Base-by-base conservation (phyloP, 306 rosid species). In the Cucurbita ficifolia region DNA sequence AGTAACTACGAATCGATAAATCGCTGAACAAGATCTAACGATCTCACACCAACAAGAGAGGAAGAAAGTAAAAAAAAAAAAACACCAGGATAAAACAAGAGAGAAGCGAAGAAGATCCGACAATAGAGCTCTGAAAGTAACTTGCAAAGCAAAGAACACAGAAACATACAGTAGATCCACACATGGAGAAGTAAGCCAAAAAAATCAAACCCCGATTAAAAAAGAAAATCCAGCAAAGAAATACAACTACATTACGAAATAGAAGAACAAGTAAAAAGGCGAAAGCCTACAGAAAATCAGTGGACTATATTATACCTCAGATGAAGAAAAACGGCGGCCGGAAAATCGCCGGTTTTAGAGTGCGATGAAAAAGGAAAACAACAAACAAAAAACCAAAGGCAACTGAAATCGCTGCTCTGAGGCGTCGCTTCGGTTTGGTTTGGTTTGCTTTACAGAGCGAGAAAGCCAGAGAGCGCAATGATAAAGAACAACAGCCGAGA, bases 111-210 rank as follows among this genome's bases (percentile, higher is more conserved):
- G 11, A 61, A 75, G 59, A 75, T 75, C 78, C 59, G 9, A 45
- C 6, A 4, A 33, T 19, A 49, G 16, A 18, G 36, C 76, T 42
- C 38, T 35, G 4, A 39, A 36, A 70, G 40, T 17, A 45, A 48
- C 69, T 19, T 8, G 8, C 14, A 55, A 14, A 56, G 60, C 64
- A 73, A 58, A 54, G 22, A 55, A 2, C 17, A 55, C 14, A 1
- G 52, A 35, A 49, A 48, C 64, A 75, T 46, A 75, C 17, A 60
- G 35, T n/a, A 75, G 71, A 75, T 75, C 71, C 78, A 35, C 50
- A 60, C 19, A 72, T 0, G 39, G 14, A 11, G 2, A 5, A 54
- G 61, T 8, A 73, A 24, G 33, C 13, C 12, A 7, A 9, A 7
- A 9, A 50, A 33, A 48, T 8, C 3, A 69, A 1, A 69, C 24